A percentile compares a stretch with the other conserved stretches of the same genome.
phyloP scores from a whole-genome alignment of 2,329 filamentous ascomycete genomes.

The Paraphaeosphaeria minitans region DNA sequence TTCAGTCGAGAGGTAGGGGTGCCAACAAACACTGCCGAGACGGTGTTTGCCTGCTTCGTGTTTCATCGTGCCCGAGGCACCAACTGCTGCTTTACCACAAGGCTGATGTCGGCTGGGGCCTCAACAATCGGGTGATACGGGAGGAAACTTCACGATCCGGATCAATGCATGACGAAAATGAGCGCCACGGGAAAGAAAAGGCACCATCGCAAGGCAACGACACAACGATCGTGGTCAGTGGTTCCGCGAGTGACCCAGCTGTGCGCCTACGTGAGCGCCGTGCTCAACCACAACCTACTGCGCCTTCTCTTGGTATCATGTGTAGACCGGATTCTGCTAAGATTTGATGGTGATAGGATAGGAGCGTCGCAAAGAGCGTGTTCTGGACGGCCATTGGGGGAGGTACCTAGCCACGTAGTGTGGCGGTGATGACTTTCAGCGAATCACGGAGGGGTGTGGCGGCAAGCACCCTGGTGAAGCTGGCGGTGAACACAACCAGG shows the following conservation, averaged over 20 bases:
- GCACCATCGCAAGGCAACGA: slow-evolving; percentile 37
- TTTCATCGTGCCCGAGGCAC: slow-evolving; percentile 32
- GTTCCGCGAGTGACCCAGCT: slow-evolving; percentile 12
- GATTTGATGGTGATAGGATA: slow-evolving; percentile 26
- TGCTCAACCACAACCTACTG: slow-evolving; percentile 22
- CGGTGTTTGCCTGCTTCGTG: slow-evolving; percentile 23
- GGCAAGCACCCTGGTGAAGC: slow-evolving; percentile 11
- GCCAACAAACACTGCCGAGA: slow-evolving; percentile 19
- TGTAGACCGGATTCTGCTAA: slow-evolving; percentile 20
- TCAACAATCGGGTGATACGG: slow-evolving; percentile 7
- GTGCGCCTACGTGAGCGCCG: slow-evolving; percentile 23
- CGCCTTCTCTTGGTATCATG: slow-evolving; percentile 28
- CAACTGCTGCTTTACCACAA: slow-evolving; percentile 11
- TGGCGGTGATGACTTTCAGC: slow-evolving; percentile 9
- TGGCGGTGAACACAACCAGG: slow-evolving; percentile 23
- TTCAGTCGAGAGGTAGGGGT: neutral
- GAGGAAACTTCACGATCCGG: slow-evolving; percentile 1
- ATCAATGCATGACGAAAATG: slow-evolving; percentile 2
- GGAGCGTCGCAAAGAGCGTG: slow-evolving; percentile 11
- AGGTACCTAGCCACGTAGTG: slow-evolving; percentile 17
- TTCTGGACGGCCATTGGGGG: slow-evolving; percentile 10
- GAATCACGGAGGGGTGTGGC: slow-evolving; percentile 28
- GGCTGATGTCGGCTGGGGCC: slow-evolving; percentile 12
- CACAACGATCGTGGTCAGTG: slow-evolving; percentile 24
- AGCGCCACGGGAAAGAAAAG: slow-evolving; percentile 22